Evolutionary conservation across 352 stramenopile species (phyloP).

Genomic region (Globisporangium orthogonon): DNA sequence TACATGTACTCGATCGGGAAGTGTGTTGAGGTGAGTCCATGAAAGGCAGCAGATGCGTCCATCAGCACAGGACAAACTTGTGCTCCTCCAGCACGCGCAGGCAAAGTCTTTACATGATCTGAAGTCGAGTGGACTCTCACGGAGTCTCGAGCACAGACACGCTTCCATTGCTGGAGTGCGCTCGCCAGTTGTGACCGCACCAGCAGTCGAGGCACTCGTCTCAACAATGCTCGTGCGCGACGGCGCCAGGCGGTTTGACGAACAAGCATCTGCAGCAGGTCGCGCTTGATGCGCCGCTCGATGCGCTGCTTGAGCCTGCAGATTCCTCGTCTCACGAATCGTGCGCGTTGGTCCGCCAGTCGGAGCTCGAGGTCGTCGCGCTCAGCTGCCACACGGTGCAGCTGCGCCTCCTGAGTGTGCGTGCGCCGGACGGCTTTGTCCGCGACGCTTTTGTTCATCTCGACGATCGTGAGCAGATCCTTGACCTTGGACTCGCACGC

Average conservation of each 20-base stretch:
- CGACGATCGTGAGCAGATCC: slow-evolving; percentile 59
- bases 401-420: slow-evolving; percentile 23
- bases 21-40: background rate
- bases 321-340: slow-evolving; percentile 15
- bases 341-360: slow-evolving; percentile 18
- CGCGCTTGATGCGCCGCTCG: slow-evolving; percentile 13
- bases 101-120: too few species aligned
- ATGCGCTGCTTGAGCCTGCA: slow-evolving; percentile 17
- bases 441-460: slow-evolving; percentile 53
- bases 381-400: slow-evolving; percentile 22
- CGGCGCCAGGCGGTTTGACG: slow-evolving; percentile 1
- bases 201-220: background rate
- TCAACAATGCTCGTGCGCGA: background rate
- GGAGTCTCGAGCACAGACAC: background rate
- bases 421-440: slow-evolving; percentile 35
- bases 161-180: slow-evolving; percentile 3
- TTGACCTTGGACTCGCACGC: slow-evolving; percentile 44
- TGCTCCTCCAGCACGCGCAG: too few species aligned
- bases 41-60: background rate
- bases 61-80: too few species aligned
- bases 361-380: slow-evolving; percentile 17
- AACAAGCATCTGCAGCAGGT: slow-evolving; percentile 15
- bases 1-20: slow-evolving; percentile 13
- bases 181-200: background rate
- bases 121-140: background rate